phyloP scores from a whole-genome alignment of 2,329 filamentous ascomycete species.

The Talaromyces sp. region DNA sequence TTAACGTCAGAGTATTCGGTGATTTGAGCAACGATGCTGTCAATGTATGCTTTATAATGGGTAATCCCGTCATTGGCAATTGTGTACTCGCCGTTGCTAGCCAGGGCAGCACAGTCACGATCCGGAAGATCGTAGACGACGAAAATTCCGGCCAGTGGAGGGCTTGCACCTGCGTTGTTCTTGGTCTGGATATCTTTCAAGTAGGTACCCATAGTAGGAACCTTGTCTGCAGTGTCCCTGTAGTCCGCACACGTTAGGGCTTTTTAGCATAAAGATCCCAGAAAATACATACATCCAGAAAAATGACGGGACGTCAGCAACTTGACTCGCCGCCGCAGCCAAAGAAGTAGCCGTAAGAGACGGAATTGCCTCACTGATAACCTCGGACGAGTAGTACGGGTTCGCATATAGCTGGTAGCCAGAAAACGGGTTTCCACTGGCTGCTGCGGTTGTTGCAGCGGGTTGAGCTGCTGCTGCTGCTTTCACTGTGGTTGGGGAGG shows the following conservation, averaged over 20 bases:
- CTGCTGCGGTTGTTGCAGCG: constrained; percentile 12
- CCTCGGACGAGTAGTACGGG: constrained; percentile 50
- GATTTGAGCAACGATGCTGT: constrained; percentile 50
- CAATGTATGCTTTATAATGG: constrained; percentile 52
- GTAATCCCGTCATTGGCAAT: constrained; percentile 49
- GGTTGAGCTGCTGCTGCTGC: constrained; percentile 14
- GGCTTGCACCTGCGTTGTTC: constrained; percentile 45
- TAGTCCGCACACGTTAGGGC: neutral
- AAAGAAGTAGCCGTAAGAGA: constrained; percentile 51
- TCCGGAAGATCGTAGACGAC: constrained; percentile 62
- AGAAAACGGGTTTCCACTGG: constrained; percentile 48
- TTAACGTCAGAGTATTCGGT: constrained; percentile 49
- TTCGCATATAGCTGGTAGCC: constrained; percentile 49
- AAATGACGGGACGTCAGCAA: constrained; percentile 49
- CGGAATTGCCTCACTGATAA: constrained; percentile 55
- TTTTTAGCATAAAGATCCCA: too few species aligned
- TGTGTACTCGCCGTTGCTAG: constrained; percentile 58
- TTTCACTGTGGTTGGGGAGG: constrained; percentile 12
- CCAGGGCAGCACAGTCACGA: constrained; percentile 58
- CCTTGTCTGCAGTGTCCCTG: constrained; percentile 45
- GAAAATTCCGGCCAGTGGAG: constrained; percentile 45
- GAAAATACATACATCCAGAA: constrained; percentile 42
- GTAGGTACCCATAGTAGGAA: constrained; percentile 45
- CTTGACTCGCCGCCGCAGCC: constrained; percentile 46
- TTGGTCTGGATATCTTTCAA: constrained; percentile 43